Evolutionary conservation across 2,329 filamentous ascomycete species (phyloP), one percentile per base, ranked within the genome.

Genomic region (Aspergillus sp.): DNA sequence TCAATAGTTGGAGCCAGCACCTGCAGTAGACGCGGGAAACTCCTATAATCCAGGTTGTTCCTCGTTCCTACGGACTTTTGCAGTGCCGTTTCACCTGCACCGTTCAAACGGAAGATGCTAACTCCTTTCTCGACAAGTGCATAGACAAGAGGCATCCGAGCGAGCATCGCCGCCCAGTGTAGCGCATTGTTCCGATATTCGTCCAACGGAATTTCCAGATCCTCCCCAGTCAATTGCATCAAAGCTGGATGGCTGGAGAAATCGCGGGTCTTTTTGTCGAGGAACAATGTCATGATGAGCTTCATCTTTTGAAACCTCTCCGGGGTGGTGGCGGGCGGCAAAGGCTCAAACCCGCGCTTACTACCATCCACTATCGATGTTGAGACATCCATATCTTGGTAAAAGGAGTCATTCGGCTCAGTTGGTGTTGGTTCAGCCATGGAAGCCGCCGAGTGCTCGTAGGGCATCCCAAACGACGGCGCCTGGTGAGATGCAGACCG

Each of bases 131-230:
- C 83, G 58, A 98, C 90, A 10, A 99, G 83, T 0, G 93, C 85
- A 57, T 90, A 88, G 59, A 98, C 82, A 5, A 99, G 82, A 1
- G 90, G 86, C 73, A 96, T 89, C 15, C 94, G 89, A 2, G 92
- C 92, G 50, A 99, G 82, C 4, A 95, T 97, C 5, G 95, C 92
- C 2, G 95, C 95, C 95, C 95, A 99, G 72, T 98, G 94, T 42
- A 99, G 81, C 2, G 93, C 93, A 17, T 92, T 98, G 71, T 98
- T 81, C 23, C 74, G 92, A 61, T 92, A 92, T 25, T 89, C 85
- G 71, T 99, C 95, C 59, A 99, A 91, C 1, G 95, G 94, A 73
- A 95, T 89, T 71, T 99, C 95, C 21, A 98, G 84, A 66, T 99
- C 94, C 41, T 88, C 81, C 0, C 91, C 87, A 1, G 87, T 89